A percentile compares a stretch with the other conserved stretches of the same genome.
Conservation (phyloP, 805 yeast species). For the Lipomyces lipofer region DNA sequence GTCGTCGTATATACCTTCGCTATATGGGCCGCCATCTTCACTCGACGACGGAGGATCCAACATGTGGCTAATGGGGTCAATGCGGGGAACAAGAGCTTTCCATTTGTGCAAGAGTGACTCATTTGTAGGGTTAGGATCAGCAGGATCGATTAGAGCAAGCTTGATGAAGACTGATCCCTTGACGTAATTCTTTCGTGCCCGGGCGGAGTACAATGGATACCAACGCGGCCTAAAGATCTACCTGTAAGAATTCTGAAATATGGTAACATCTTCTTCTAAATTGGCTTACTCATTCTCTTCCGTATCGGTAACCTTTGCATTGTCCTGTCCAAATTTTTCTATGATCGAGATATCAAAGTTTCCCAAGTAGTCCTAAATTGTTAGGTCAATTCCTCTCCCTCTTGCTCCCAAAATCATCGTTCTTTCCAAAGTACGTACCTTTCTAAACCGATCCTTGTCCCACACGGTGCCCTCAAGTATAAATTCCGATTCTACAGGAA, state of each 20-base stretch:
- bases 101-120: constrained; percentile 11
- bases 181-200: constrained; percentile 10
- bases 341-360: constrained; percentile 25
- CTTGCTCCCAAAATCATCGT: background rate
- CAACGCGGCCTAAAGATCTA: constrained; percentile 10
- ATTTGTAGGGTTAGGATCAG: constrained; percentile 14
- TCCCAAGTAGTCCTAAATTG: constrained; percentile 27
- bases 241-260: background rate
- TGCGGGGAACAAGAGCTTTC: constrained; percentile 11
- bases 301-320: constrained; percentile 6
- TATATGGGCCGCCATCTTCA: constrained; percentile 1
- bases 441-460: constrained; percentile 35
- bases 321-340: constrained; percentile 12
- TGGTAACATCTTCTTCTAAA: background rate
- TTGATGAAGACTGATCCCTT: constrained; percentile 16
- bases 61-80: too few species aligned
- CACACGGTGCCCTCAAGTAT: constrained; percentile 33
- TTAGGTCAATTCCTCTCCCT: too few species aligned
- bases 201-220: constrained; percentile 19
- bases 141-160: constrained; percentile 19
- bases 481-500: constrained; percentile 13
- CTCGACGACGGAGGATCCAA: background rate
- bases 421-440: constrained; percentile 20
- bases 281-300: constrained; percentile 10
- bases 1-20: background rate